A percentile compares a stretch with the other conserved stretches of the same genome.
These are phyloP conservation scores for Nannochloris sp. DNA, from an alignment of 139 green algal species.

Conservation along the genomic window DNA sequence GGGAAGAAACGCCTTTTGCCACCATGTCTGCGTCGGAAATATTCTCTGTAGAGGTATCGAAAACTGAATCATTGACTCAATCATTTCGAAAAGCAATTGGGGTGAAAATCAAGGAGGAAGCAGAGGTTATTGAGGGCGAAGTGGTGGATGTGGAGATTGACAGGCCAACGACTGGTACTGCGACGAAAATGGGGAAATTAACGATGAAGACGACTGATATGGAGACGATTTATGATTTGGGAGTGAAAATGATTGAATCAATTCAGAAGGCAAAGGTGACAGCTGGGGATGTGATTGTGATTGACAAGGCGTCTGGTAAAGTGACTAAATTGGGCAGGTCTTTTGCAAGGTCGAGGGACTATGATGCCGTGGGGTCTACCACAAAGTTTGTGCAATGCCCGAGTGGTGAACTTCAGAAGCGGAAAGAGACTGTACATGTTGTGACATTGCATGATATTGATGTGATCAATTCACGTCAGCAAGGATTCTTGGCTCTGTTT, in stretches of 20 bases:
- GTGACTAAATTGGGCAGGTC: slow-evolving; percentile 88
- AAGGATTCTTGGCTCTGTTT: slow-evolving; percentile 98
- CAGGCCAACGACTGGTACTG: slow-evolving; percentile 54
- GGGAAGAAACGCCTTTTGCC: slow-evolving; percentile 95
- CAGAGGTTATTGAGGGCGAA: slow-evolving; percentile 97
- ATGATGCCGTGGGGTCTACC: slow-evolving; percentile 82
- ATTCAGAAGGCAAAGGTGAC: slow-evolving; percentile 80
- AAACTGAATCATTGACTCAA: slow-evolving; percentile 97
- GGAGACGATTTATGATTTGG: slow-evolving; percentile 99
- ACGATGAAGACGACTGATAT: slow-evolving; percentile 99
- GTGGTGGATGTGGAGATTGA: slow-evolving; percentile 98
- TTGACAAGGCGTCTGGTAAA: slow-evolving; percentile 89
- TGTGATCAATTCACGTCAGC: slow-evolving; percentile 35
- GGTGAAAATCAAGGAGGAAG: slow-evolving; percentile 90
- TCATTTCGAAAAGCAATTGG: slow-evolving; percentile 73
- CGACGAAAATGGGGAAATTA: slow-evolving; percentile 83
- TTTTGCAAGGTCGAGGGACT: slow-evolving; percentile 89
- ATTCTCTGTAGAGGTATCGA: slow-evolving; percentile 97
- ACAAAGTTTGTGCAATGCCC: slow-evolving; percentile 98
- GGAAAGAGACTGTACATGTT: slow-evolving; percentile 96
- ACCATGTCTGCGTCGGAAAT: slow-evolving; percentile 96
- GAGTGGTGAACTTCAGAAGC: slow-evolving; percentile 94
- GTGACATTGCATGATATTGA: slow-evolving; percentile 77
- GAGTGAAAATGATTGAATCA: slow-evolving; percentile 84
- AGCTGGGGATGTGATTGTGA: slow-evolving; percentile 91